Percentiles rank a stretch among this genome's conserved stretches.
phyloP scores from a whole-genome alignment of 352 stramenopile species.

The Phytophthora cajani region DNA sequence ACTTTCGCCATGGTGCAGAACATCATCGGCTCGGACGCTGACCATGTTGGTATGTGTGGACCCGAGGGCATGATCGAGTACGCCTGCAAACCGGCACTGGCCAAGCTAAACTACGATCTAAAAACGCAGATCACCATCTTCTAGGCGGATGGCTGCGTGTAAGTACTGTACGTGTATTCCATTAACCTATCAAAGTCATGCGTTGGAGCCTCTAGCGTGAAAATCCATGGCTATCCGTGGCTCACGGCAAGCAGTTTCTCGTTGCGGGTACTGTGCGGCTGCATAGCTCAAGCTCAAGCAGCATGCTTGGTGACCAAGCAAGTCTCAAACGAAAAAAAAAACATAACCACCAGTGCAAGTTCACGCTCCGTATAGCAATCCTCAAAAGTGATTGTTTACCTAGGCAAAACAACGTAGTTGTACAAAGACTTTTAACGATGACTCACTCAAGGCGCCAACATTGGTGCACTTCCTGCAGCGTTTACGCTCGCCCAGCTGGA shows the following conservation, averaged over 20 bases:
- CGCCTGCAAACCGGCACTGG: conserved; percentile 89
- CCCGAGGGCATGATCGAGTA: conserved; percentile 96
- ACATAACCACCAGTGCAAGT: not conserved
- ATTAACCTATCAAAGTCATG: conserved; percentile 8
- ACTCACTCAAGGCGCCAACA: conserved; percentile 20
- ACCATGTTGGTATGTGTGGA: conserved; percentile 91
- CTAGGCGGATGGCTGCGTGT: conserved; percentile 12
- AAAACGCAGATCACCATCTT: conserved; percentile 68
- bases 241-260: not conserved
- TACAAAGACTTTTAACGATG: conserved; percentile 6
- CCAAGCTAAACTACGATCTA: conserved; percentile 85
- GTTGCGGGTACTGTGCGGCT: not conserved
- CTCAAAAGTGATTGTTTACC: not conserved
- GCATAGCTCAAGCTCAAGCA: conserved; percentile 5
- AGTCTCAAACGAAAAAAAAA: conserved; percentile 1
- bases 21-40: conserved; percentile 74
- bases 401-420: not conserved
- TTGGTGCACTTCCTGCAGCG: conserved; percentile 2
- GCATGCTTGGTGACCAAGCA: not conserved
- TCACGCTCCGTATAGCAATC: not conserved
- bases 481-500: conserved; percentile 22
- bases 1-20: conserved; percentile 85
- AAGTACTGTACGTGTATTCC: not conserved
- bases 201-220: not conserved
- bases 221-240: not conserved